Conservation (phyloP, 2,329 filamentous ascomycete species). For the Chaetomiaceae sp. region DNA sequence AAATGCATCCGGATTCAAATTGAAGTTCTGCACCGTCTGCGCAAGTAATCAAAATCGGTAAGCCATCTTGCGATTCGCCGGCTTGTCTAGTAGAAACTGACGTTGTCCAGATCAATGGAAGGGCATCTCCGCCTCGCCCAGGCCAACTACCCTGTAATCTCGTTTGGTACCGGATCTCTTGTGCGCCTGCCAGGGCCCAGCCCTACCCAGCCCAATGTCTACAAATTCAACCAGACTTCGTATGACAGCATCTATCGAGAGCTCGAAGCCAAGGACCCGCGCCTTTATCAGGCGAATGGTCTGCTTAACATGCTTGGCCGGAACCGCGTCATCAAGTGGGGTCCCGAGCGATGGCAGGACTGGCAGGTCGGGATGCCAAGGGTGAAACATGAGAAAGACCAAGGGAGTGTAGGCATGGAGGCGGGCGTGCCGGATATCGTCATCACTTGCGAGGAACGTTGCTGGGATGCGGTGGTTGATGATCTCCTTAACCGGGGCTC, state of each 20-base stretch:
- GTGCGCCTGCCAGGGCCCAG: conserved; percentile 89
- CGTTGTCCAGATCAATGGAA: conserved; percentile 75
- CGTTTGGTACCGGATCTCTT: conserved; percentile 91
- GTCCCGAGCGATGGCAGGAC: conserved; percentile 95
- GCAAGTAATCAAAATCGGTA: conserved; percentile 97
- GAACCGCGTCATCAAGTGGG: conserved; percentile 89
- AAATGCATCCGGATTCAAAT: conserved; percentile 65
- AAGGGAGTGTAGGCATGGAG: conserved; percentile 76
- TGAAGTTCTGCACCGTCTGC: conserved; percentile 98
- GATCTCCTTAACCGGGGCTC: conserved; percentile 83
- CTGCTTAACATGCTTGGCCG: conserved; percentile 93
- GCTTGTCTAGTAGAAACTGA: conserved; percentile 20
- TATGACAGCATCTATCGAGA: conserved; percentile 95
- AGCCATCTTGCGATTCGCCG: conserved; percentile 24
- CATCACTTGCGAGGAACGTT: conserved; percentile 95
- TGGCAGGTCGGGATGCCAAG: conserved; percentile 86
- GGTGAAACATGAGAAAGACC: conserved; percentile 68
- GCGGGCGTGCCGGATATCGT: conserved; percentile 89
- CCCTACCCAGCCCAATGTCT: conserved; percentile 92
- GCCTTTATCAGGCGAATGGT: conserved; percentile 86
- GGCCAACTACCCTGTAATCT: conserved; percentile 90
- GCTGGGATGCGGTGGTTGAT: conserved; percentile 96
- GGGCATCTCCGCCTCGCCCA: conserved; percentile 89
- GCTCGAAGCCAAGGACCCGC: conserved; percentile 76
- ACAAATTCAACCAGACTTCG: conserved; percentile 95